Evolutionary conservation across 305 asterid species (phyloP).

Genomic region (Solanum hybrid): DNA sequence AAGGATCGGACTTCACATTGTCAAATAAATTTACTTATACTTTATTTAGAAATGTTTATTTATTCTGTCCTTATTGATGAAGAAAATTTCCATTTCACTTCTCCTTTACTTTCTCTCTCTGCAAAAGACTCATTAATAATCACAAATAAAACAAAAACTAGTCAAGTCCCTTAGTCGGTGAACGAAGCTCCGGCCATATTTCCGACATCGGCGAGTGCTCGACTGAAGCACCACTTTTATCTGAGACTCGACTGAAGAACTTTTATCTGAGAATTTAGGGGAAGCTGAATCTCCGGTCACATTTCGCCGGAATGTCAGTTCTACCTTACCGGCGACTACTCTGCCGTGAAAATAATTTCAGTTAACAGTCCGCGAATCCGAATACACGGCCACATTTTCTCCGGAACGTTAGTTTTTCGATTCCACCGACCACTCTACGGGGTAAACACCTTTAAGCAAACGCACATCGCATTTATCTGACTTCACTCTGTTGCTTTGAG

Average conservation of each 20-base stretch:
- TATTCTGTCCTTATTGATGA: neutral
- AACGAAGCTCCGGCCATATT: neutral
- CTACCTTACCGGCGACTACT: neutral
- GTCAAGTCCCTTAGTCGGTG: neutral
- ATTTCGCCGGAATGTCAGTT: neutral
- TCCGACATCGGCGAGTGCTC: neutral
- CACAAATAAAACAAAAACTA: neutral
- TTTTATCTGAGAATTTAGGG: neutral
- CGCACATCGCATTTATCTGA: neutral
- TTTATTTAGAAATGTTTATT: neutral
- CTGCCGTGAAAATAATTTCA: neutral
- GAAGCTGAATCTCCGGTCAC: neutral
- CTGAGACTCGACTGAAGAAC: neutral
- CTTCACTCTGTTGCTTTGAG: neutral
- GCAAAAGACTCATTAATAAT: neutral
- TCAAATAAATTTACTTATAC: neutral
- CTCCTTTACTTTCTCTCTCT: neutral
- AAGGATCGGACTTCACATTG: neutral
- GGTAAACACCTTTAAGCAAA: constrained; percentile 7
- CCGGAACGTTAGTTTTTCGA: neutral
- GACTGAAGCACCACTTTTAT: neutral
- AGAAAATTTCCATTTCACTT: neutral
- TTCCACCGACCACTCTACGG: neutral
- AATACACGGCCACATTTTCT: constrained; percentile 8
- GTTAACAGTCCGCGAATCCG: neutral